Percentiles rank a stretch among this genome's conserved stretches.
phyloP scores from a whole-genome alignment of 192 early-diverging fungal genomes.

The Coemansia guatemalensis region DNA sequence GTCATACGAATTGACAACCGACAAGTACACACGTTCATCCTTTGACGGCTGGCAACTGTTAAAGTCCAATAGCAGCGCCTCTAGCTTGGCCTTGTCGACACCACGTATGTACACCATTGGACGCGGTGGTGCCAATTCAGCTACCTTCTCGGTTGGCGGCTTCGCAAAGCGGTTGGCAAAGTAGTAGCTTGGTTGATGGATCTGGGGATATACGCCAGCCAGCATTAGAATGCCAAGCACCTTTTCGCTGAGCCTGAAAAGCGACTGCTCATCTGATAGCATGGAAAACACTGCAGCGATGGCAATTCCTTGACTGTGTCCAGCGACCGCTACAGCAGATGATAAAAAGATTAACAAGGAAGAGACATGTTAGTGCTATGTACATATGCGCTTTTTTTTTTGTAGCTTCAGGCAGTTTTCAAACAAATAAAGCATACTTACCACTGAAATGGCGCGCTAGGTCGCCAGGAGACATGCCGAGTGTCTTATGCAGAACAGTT shows the following conservation, averaged over 20 bases:
- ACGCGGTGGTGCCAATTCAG: neutral
- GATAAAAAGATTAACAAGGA: neutral
- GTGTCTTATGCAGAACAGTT: constrained; percentile 65
- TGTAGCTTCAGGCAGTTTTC: neutral
- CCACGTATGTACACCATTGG: constrained; percentile 33
- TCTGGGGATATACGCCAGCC: constrained; percentile 77
- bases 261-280: constrained; percentile 75
- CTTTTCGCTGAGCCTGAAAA: constrained; percentile 72
- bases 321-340: constrained; percentile 53
- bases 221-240: constrained; percentile 79
- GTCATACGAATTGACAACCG: constrained; percentile 13
- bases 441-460: constrained; percentile 18
- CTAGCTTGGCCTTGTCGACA: neutral
- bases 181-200: constrained; percentile 30
- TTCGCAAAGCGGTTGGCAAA: neutral
- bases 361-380: neutral
- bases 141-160: too few relatives aligned
- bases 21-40: constrained; percentile 7
- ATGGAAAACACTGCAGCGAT: constrained; percentile 78
- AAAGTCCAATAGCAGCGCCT: constrained; percentile 1
- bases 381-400: neutral
- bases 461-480: constrained; percentile 55
- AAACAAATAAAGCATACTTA: neutral
- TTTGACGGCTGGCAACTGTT: constrained; percentile 8
- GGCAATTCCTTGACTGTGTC: too few relatives aligned